These are phyloP conservation scores for Diddensiella caesifluorescens DNA, from an alignment of 805 yeast genomes.

Conservation along the genomic window DNA sequence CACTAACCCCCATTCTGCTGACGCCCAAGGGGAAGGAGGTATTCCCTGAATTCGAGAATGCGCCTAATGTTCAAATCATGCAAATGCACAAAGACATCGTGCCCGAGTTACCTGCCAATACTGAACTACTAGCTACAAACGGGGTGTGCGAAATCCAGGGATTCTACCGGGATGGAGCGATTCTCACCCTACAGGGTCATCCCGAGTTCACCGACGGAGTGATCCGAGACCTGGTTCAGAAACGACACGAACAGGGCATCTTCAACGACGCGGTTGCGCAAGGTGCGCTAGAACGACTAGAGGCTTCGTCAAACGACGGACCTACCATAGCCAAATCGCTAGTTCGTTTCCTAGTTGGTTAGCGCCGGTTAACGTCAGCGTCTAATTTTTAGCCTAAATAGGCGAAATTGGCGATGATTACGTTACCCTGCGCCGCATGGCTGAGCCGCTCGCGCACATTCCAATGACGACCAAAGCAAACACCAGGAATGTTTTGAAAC, in stretches of 20 bases:
- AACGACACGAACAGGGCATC: constrained; percentile 15
- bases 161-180: constrained; percentile 43
- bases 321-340: constrained; percentile 19
- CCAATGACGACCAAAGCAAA: too few species aligned
- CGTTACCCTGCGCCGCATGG: too few species aligned
- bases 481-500: too few species aligned
- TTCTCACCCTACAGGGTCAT: constrained; percentile 81
- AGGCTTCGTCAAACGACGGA: constrained; percentile 23
- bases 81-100: constrained; percentile 61
- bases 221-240: constrained; percentile 16
- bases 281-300: constrained; percentile 12
- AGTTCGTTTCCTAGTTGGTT: constrained; percentile 22
- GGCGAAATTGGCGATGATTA: too few species aligned
- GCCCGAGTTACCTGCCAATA: constrained; percentile 37
- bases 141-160: constrained; percentile 63
- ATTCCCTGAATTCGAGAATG: constrained; percentile 27
- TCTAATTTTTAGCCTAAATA: too few species aligned
- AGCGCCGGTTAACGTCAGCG: too few species aligned
- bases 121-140: constrained; percentile 48
- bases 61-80: constrained; percentile 36
- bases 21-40: constrained; percentile 39
- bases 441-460: too few species aligned
- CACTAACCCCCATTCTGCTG: constrained; percentile 47
- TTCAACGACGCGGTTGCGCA: constrained; percentile 14
- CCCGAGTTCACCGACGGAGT: constrained; percentile 61